A percentile compares a stretch with the other conserved stretches of the same genome.
These are phyloP conservation scores for Bertia moriformis DNA, from an alignment of 2,329 filamentous ascomycete genomes.

Conservation along the genomic window DNA sequence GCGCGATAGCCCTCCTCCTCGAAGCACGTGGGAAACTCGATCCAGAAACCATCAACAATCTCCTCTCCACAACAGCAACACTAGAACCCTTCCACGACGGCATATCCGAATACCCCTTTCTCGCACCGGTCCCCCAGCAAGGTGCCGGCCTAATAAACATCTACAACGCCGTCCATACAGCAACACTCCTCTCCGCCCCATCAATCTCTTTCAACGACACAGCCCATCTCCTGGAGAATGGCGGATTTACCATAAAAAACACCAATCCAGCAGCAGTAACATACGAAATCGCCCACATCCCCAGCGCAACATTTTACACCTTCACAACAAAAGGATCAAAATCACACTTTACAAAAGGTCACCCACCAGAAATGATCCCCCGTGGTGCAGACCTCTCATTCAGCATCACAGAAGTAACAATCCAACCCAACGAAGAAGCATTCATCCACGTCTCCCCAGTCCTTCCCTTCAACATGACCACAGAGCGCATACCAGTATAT, in stretches of 20 bases:
- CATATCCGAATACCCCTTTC: slow-evolving; percentile 12
- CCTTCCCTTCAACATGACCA: slow-evolving; percentile 17
- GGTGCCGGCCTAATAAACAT: slow-evolving; percentile 46
- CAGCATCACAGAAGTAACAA: slow-evolving; percentile 9
- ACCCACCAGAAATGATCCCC: slow-evolving; percentile 27
- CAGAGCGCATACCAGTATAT: slow-evolving; percentile 26
- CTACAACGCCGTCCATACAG: slow-evolving; percentile 39
- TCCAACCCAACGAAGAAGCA: slow-evolving; percentile 13
- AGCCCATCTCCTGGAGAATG: slow-evolving; percentile 30
- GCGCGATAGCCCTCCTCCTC: slow-evolving; percentile 35
- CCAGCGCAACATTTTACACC: slow-evolving; percentile 34
- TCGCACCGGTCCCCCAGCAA: slow-evolving; percentile 43
- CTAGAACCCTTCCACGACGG: slow-evolving; percentile 31
- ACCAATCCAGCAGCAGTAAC: slow-evolving; percentile 28
- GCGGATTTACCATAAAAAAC: slow-evolving; percentile 42
- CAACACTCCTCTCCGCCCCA: slow-evolving; percentile 34
- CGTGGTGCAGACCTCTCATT: slow-evolving; percentile 16
- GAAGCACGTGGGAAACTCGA: slow-evolving; percentile 33
- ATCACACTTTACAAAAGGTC: no score
- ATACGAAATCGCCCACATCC: slow-evolving; percentile 35
- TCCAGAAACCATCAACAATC: slow-evolving; percentile 30
- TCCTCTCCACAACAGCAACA: slow-evolving; percentile 32
- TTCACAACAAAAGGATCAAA: slow-evolving; percentile 14
- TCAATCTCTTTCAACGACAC: slow-evolving; percentile 52
- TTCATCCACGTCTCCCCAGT: slow-evolving; percentile 26